These are phyloP conservation scores for Alternaria sp. DNA, from an alignment of 2,329 filamentous ascomycete species.

Conservation along the genomic window DNA sequence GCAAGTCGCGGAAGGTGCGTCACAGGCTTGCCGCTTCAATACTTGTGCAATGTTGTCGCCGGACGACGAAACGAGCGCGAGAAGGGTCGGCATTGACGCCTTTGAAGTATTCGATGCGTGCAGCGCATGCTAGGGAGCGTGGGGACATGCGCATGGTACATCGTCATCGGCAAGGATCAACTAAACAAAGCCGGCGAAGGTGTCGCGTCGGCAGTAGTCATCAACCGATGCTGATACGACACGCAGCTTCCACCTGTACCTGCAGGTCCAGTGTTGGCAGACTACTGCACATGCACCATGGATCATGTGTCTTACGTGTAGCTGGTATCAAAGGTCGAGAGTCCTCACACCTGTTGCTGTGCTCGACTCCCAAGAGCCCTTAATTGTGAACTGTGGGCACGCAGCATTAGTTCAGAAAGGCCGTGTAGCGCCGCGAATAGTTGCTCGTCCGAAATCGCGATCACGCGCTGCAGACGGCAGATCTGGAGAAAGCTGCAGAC, in stretches of 20 bases:
- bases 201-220: conserved; percentile 6
- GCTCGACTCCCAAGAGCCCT: background rate
- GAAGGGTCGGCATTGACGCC: background rate
- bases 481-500: conserved; percentile 12
- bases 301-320: background rate
- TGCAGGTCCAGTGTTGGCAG: conserved; percentile 19
- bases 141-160: conserved; percentile 15
- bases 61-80: background rate
- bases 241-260: conserved; percentile 9
- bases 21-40: conserved; percentile 8
- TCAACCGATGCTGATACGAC: conserved; percentile 3
- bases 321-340: background rate
- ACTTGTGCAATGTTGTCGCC: background rate
- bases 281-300: conserved; percentile 11
- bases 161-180: conserved; percentile 22
- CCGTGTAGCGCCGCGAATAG: background rate
- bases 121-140: conserved; percentile 10
- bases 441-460: conserved; percentile 1
- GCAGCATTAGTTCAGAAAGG: background rate
- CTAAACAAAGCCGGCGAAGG: conserved; percentile 22
- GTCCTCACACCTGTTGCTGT: background rate
- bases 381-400: background rate
- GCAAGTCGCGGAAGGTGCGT: conserved; percentile 29
- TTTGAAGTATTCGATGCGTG: conserved; percentile 1
- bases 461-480: conserved; percentile 4